Percentiles rank a stretch among this genome's conserved stretches.
phyloP scores from a whole-genome alignment of 2,329 filamentous ascomycete genomes.

The Diaporthe ampelina region DNA sequence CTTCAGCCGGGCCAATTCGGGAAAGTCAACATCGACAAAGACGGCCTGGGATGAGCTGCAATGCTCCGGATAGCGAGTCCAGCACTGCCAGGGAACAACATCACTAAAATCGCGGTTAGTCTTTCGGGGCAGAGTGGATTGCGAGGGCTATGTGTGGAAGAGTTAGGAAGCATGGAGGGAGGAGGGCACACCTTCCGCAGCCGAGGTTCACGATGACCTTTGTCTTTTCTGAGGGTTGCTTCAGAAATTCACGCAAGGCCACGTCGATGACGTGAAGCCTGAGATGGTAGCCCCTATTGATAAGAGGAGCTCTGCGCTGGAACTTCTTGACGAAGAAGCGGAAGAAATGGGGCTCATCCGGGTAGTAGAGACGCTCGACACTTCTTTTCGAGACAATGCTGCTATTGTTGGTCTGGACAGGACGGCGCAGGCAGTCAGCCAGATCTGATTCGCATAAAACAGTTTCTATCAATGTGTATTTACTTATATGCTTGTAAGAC shows the following conservation, averaged over 20 bases:
- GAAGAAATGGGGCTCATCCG: conserved; percentile 84
- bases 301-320: conserved; percentile 85
- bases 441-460: too few relatives aligned
- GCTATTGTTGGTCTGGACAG: conserved; percentile 82
- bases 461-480: background rate
- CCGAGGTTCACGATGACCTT: conserved; percentile 89
- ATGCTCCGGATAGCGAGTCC: conserved; percentile 73
- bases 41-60: conserved; percentile 65
- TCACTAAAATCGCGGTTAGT: conserved; percentile 68
- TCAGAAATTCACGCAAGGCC: conserved; percentile 80
- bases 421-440: background rate
- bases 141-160: background rate
- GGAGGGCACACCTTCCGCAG: conserved; percentile 83
- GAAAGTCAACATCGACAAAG: conserved; percentile 91
- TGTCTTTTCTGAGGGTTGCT: conserved; percentile 61
- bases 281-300: conserved; percentile 91
- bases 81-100: conserved; percentile 86
- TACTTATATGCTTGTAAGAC: too few relatives aligned
- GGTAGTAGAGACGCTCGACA: conserved; percentile 89
- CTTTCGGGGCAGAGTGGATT: background rate
- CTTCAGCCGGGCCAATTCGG: conserved; percentile 83
- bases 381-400: conserved; percentile 94
- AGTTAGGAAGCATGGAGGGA: background rate
- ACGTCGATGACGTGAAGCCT: conserved; percentile 86
- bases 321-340: conserved; percentile 89